These are phyloP conservation scores for Bacterosira constricta DNA, from an alignment of 108 stramenopile genomes.

Conservation along the genomic window DNA sequence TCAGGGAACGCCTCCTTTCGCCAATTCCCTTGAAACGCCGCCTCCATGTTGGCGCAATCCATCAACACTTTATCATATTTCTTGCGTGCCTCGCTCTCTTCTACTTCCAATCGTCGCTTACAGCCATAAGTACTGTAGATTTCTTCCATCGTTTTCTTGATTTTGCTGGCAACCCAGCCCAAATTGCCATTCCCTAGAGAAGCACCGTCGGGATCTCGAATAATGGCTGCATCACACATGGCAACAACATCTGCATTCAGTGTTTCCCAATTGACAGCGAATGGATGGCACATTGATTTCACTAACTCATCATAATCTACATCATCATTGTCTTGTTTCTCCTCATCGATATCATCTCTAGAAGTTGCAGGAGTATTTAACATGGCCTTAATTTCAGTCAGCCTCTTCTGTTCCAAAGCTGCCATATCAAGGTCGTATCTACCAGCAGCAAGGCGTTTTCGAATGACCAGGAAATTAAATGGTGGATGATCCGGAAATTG, in stretches of 20 bases:
- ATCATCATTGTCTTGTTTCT: neutral
- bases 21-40: constrained; percentile 80
- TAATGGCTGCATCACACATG: constrained; percentile 75
- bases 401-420: constrained; percentile 47
- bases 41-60: constrained; percentile 59
- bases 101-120: constrained; percentile 65
- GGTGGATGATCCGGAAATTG: constrained; percentile 61
- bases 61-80: constrained; percentile 54
- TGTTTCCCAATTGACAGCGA: constrained; percentile 76
- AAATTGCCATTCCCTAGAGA: constrained; percentile 54
- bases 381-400: constrained; percentile 34
- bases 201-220: constrained; percentile 44
- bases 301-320: constrained; percentile 31
- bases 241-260: constrained; percentile 66
- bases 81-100: constrained; percentile 58
- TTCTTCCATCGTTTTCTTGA: constrained; percentile 66
- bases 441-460: constrained; percentile 63
- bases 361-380: constrained; percentile 17
- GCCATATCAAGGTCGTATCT: constrained; percentile 72
- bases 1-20: constrained; percentile 74
- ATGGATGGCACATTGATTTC: constrained; percentile 54
- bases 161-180: constrained; percentile 59
- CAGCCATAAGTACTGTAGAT: constrained; percentile 64
- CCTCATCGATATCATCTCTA: neutral
- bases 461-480: constrained; percentile 67